phyloP scores from a whole-genome alignment of 2,329 filamentous ascomycete genomes.

The Alternaria longipes region DNA sequence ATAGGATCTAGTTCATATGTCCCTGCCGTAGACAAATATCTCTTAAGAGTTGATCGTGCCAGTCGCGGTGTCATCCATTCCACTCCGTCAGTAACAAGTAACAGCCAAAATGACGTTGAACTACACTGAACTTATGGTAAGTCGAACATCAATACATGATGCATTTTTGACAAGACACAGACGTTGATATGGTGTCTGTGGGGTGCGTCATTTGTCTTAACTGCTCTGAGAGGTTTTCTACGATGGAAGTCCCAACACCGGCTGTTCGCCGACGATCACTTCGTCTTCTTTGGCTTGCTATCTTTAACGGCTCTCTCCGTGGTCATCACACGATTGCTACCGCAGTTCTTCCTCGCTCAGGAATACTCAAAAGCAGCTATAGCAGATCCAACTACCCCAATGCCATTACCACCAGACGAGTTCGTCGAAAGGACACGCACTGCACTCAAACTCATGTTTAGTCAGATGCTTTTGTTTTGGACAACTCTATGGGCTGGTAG shows the following conservation, averaged over 20 bases:
- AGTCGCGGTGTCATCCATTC: too few relatives aligned
- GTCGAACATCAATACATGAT: neutral
- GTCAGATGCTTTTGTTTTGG: constrained; percentile 19
- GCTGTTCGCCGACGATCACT: neutral
- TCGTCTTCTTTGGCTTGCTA: neutral
- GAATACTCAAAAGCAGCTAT: constrained; percentile 8
- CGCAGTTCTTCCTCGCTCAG: constrained; percentile 10
- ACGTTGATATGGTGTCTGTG: neutral
- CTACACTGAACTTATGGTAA: neutral
- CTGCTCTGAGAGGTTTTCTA: neutral
- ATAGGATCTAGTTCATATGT: neutral
- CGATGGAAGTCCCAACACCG: neutral
- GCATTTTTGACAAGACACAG: neutral
- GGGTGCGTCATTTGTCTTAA: neutral
- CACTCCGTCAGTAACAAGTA: too few relatives aligned
- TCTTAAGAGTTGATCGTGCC: neutral
- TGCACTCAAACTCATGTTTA: constrained; percentile 14
- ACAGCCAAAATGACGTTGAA: too few relatives aligned
- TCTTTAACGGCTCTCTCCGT: neutral
- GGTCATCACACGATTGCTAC: neutral
- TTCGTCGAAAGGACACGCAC: constrained; percentile 3
- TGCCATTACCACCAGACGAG: neutral
- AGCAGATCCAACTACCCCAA: neutral
- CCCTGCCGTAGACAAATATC: neutral
- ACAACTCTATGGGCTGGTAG: constrained; percentile 14